Conservation (phyloP, 768 basidiomycete genomes). For the Russula earlei region DNA sequence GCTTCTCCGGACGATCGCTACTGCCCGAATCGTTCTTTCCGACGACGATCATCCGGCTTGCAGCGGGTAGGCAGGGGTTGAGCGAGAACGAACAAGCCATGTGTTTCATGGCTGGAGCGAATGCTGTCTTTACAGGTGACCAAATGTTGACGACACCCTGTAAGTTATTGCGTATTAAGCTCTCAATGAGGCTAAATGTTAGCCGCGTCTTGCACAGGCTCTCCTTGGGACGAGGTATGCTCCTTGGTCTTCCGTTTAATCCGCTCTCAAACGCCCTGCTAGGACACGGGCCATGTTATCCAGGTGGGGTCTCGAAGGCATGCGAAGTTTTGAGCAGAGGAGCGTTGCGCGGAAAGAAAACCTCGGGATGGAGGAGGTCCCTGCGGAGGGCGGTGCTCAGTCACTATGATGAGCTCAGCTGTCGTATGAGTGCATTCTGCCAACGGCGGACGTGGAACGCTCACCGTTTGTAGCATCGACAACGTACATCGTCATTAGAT, state of each 20-base stretch:
- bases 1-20: constrained; percentile 88
- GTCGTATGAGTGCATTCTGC: not conserved
- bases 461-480: too few species aligned
- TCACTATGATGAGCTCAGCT: not conserved
- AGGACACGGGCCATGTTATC: constrained; percentile 93
- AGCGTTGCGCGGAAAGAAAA: constrained; percentile 49
- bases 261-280: constrained; percentile 6
- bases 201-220: constrained; percentile 39
- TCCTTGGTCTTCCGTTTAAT: not conserved
- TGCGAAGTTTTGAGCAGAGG: constrained; percentile 79
- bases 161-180: constrained; percentile 31
- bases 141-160: constrained; percentile 96
- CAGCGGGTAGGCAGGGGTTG: constrained; percentile 86
- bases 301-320: constrained; percentile 87
- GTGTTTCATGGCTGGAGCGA: constrained; percentile 98
- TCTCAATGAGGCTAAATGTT: constrained; percentile 4
- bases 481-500: not conserved
- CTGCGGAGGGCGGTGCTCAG: not conserved
- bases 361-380: constrained; percentile 11
- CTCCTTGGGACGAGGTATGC: constrained; percentile 86
- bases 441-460: too few species aligned
- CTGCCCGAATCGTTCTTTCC: constrained; percentile 89
- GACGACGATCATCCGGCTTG: constrained; percentile 86
- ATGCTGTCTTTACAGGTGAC: constrained; percentile 98
- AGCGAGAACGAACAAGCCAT: constrained; percentile 90